phyloP scores from a whole-genome alignment of 441 rosid genomes.

The Populus hybrid region DNA sequence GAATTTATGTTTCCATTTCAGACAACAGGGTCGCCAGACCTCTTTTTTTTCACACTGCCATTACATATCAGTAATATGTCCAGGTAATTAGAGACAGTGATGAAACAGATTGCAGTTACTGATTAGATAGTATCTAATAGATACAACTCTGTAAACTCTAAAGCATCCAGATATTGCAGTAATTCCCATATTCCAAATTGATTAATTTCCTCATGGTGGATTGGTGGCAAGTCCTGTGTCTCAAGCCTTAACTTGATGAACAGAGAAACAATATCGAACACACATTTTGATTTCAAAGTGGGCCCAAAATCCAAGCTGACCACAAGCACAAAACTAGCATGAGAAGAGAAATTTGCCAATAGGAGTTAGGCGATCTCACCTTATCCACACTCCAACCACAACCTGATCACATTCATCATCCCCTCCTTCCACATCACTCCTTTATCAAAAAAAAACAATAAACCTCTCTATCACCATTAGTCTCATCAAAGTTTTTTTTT shows the following conservation, averaged over 20 bases:
- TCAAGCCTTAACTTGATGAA: neutral
- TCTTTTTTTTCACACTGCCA: neutral
- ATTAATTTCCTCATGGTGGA: neutral
- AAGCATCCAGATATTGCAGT: neutral
- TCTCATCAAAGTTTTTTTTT: neutral
- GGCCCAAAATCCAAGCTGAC: slow-evolving; percentile 31
- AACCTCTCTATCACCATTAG: neutral
- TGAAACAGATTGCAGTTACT: neutral
- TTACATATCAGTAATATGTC: neutral
- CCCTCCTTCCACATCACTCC: slow-evolving; percentile 40
- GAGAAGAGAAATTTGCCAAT: slow-evolving; percentile 47
- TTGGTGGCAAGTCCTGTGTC: neutral
- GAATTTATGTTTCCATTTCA: neutral
- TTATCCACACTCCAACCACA: slow-evolving; percentile 92
- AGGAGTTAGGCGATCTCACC: slow-evolving; percentile 82
- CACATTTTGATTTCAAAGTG: slow-evolving; percentile 27
- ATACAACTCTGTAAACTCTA: neutral
- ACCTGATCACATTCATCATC: slow-evolving; percentile 42
- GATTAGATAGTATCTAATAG: neutral
- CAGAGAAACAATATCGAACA: slow-evolving; percentile 2
- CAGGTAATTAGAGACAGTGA: neutral
- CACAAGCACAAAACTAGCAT: slow-evolving; percentile 25
- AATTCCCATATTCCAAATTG: neutral
- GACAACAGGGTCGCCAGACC: neutral
- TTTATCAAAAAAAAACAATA: slow-evolving; percentile 8